Evolutionary conservation across 768 basidiomycete species (phyloP).

Genomic region (Paxillus involutus): DNA sequence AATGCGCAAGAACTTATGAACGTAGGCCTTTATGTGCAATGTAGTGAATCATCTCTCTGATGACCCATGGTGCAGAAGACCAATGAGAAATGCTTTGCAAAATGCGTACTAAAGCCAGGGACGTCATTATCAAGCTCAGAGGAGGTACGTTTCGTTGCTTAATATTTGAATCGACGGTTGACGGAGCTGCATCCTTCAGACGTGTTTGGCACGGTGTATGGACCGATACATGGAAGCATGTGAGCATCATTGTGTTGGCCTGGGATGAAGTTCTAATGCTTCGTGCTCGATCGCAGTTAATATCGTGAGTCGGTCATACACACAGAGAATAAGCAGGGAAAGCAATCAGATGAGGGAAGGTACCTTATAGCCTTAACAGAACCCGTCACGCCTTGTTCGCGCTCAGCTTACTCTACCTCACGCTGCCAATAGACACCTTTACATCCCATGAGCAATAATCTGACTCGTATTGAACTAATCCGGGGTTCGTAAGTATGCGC

Average conservation of each 20-base stretch:
- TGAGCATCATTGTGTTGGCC: conserved; percentile 38
- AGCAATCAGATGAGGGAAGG: conserved; percentile 32
- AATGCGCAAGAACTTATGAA: conserved; percentile 84
- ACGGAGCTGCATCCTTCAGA: conserved; percentile 38
- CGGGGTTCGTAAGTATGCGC: conserved; percentile 12
- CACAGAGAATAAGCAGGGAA: conserved; percentile 56
- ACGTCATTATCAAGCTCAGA: conserved; percentile 67
- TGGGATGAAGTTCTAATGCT: conserved; percentile 1
- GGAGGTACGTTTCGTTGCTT: conserved; percentile 47
- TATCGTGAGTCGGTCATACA: conserved; percentile 72
- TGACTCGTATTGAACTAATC: conserved; percentile 14
- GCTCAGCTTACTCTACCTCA: not conserved
- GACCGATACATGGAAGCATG: conserved; percentile 87
- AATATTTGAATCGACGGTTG: not conserved
- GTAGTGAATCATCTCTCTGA: not conserved
- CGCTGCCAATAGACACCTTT: not conserved
- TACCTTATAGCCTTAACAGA: conserved; percentile 5
- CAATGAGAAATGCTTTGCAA: conserved; percentile 74
- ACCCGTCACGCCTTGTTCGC: not conserved
- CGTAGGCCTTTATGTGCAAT: conserved; percentile 36
- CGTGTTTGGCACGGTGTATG: conserved; percentile 72
- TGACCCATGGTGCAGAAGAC: conserved; percentile 52
- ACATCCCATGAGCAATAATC: conserved; percentile 3
- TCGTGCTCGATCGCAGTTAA: conserved; percentile 53
- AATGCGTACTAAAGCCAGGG: conserved; percentile 77